A percentile compares a stretch with the other conserved stretches of the same genome.
Conservation (phyloP, 2,329 filamentous ascomycete species). For the Fusarium brachygibbosum region DNA sequence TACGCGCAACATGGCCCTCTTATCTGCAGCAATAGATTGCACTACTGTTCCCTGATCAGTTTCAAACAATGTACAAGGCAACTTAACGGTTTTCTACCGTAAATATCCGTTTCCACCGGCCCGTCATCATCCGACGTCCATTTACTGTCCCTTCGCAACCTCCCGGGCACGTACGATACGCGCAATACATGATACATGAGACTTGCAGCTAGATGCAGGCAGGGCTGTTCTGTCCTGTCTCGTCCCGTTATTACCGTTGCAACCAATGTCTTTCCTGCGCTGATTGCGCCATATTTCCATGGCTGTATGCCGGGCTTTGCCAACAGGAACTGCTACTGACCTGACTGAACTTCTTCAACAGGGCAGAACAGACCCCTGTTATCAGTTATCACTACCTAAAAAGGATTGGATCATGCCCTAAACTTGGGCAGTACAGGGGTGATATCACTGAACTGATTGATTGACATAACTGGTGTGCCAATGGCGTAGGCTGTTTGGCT, state of each 20-base stretch:
- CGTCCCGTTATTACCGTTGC: constrained; percentile 26
- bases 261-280: constrained; percentile 28
- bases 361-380: constrained; percentile 33
- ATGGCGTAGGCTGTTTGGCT: constrained; percentile 4
- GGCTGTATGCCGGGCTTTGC: constrained; percentile 27
- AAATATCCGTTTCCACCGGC: constrained; percentile 21
- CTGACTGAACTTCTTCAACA: constrained; percentile 14
- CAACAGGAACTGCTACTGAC: constrained; percentile 21
- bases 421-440: constrained; percentile 27
- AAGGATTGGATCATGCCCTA: constrained; percentile 37
- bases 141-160: constrained; percentile 35
- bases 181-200: constrained; percentile 31
- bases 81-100: constrained; percentile 11
- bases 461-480: constrained; percentile 11
- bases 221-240: constrained; percentile 18
- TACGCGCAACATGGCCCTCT: constrained; percentile 16
- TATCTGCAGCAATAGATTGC: constrained; percentile 15
- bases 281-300: constrained; percentile 35
- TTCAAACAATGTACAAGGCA: background rate
- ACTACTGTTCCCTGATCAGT: constrained; percentile 2
- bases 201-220: constrained; percentile 29
- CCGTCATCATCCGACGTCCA: constrained; percentile 33
- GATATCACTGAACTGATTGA: constrained; percentile 27
- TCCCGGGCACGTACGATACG: constrained; percentile 44
- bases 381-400: constrained; percentile 39